phyloP scores from a whole-genome alignment of 345 rosid genomes.

The Heritiera littoralis region DNA sequence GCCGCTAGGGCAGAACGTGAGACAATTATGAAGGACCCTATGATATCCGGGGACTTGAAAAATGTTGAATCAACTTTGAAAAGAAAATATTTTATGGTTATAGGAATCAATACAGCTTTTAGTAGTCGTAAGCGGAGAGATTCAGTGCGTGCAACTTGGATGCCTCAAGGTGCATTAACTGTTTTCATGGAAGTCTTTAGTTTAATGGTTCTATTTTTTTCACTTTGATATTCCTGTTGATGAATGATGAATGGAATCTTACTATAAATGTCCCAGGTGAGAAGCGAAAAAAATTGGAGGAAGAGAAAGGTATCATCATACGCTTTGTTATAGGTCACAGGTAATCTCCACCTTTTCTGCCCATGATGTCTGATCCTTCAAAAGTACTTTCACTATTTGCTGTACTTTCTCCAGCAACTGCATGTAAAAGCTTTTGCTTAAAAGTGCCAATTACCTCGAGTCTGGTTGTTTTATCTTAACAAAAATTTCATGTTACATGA shows the following conservation, averaged over 20 bases:
- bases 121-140: no score
- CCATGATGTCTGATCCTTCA: neutral
- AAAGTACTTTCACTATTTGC: neutral
- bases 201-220: no score
- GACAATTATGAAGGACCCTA: no score
- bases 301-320: slow-evolving; percentile 75
- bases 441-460: neutral
- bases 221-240: neutral
- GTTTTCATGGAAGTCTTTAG: no score
- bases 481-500: neutral
- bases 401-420: neutral
- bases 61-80: no score
- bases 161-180: no score
- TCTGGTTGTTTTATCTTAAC: neutral
- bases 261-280: slow-evolving; percentile 41
- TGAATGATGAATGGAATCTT: slow-evolving; percentile 1
- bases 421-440: neutral
- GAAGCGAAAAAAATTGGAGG: slow-evolving; percentile 60
- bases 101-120: no score
- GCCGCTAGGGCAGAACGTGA: no score
- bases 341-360: slow-evolving; percentile 33
- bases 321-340: slow-evolving; percentile 93
- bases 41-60: no score
- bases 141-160: no score
- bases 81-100: no score